Evolutionary conservation across 2,329 filamentous ascomycete species (phyloP).

Genomic region (Paracoccidioides lutzii): DNA sequence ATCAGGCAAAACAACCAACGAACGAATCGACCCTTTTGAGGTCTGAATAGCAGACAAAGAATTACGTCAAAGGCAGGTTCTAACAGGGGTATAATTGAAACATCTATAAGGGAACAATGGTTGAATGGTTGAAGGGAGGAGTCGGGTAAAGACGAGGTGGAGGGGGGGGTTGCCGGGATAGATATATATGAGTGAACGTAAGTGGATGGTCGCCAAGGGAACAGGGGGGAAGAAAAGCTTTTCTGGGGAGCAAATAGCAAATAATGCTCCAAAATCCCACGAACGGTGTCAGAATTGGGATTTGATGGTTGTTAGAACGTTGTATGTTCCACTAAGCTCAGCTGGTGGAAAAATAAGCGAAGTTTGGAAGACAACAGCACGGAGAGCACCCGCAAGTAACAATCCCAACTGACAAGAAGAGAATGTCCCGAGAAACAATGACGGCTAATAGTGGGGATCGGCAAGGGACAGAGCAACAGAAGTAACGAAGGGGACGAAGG

Average conservation of each 20-base stretch:
- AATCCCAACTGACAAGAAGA: not conserved
- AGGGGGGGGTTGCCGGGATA: no score
- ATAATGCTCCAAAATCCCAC: not conserved
- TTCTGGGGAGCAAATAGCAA: not conserved
- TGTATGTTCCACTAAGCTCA: not conserved
- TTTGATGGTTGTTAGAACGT: not conserved
- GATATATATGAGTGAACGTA: not conserved
- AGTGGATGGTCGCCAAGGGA: not conserved
- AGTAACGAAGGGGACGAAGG: not conserved
- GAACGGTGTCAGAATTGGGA: conserved; percentile 1
- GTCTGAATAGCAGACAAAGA: not conserved
- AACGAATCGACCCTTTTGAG: not conserved
- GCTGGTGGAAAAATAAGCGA: not conserved
- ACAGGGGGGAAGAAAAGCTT: not conserved
- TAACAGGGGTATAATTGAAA: no score
- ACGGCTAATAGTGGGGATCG: no score
- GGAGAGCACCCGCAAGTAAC: not conserved
- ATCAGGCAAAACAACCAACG: not conserved
- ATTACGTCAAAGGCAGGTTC: no score
- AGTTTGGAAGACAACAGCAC: not conserved
- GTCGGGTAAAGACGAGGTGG: not conserved
- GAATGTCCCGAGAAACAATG: not conserved
- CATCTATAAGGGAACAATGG: no score
- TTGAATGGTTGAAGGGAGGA: not conserved
- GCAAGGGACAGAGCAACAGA: not conserved